Evolutionary conservation across 1,284 basidiomycete genomes (phyloP), one percentile per base, ranked within the genome.

Genomic region (Thecaphora thlaspeos): DNA sequence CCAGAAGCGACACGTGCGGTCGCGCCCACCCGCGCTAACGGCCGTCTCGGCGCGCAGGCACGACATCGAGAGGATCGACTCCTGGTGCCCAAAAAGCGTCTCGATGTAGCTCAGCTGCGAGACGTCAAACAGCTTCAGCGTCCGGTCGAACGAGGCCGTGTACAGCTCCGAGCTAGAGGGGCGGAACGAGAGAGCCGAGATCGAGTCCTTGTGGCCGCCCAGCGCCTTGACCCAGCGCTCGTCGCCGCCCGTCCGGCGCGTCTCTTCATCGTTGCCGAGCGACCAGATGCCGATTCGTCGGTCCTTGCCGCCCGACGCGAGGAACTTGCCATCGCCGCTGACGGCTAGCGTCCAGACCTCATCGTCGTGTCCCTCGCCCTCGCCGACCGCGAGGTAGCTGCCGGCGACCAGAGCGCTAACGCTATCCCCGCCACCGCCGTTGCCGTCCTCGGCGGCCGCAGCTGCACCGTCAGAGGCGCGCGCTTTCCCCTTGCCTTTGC

Each of bases 71-170:
- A 89, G 81, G 22, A 95, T 86, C 21, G 86, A 83, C 74, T 97
- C 94, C 81, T 98, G 95, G 76, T 99, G 94, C 1, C 94, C 94
- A 75, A 96, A 99, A 9, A 98, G 82, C 12, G 94, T 97, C 78
- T 99, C 95, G 53, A 97, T 87, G 73, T 94, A 93, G 4, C 89
- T 90, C 81, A 95, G 85, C 0, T 88, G 86, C 1, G 86, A 82
- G 17, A 92, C 82, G 69, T 93, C 91, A 75, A 89, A 95, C 17
- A 97, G 83, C 78, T 95, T 94, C 45, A 97, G 79, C 9, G 91
- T 93, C 11, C 94, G 88, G 74, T 97, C 94, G 56, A 88, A 87
- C 0, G 91, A 95, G 12, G 86, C 88, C 0, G 88, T 87, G 43
- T 69, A 72, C 68, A 94, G 94, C 34, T 97, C 82, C 22, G 59